Percentiles rank a stretch among this genome's conserved stretches.
Evolutionary conservation across 768 basidiomycete genomes (phyloP).

Genomic region (Tephrocybe sp.): DNA sequence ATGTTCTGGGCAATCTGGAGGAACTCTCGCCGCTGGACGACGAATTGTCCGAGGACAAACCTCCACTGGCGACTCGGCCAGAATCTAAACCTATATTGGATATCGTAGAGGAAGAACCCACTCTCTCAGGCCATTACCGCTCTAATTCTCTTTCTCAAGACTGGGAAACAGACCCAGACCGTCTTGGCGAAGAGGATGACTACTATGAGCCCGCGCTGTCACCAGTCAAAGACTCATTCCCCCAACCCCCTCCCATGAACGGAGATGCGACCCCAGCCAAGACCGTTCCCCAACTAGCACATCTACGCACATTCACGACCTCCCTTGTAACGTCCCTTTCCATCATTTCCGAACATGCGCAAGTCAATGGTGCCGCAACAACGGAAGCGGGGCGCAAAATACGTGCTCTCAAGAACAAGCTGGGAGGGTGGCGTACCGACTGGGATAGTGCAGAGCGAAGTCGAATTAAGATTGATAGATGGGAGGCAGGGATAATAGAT

Average conservation of each 20-base stretch:
- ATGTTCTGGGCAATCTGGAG: conserved; percentile 68
- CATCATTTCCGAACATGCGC: conserved; percentile 81
- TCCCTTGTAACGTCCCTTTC: conserved; percentile 74
- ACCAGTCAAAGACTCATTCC: conserved; percentile 59
- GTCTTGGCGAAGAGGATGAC: conserved; percentile 48
- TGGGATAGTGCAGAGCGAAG: conserved; percentile 87
- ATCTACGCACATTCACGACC: conserved; percentile 70
- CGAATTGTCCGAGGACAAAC: conserved; percentile 34
- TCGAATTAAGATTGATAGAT: conserved; percentile 68
- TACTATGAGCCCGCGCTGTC: conserved; percentile 43
- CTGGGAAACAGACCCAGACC: conserved; percentile 62
- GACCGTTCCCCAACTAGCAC: conserved; percentile 62
- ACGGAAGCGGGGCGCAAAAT: conserved; percentile 86
- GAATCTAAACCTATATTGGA: conserved; percentile 25
- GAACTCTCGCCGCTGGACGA: conserved; percentile 50
- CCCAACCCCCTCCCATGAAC: conserved; percentile 42
- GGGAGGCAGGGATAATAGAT: conserved; percentile 66
- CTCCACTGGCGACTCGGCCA: conserved; percentile 13
- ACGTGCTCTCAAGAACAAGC: conserved; percentile 78
- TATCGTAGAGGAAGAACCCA: conserved; percentile 36
- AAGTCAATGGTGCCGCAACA: conserved; percentile 82
- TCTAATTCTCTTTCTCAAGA: conserved; percentile 39
- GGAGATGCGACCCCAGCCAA: conserved; percentile 56
- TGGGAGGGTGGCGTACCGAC: conserved; percentile 76
- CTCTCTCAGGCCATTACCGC: conserved; percentile 21